phyloP scores from a whole-genome alignment of 306 rosid genomes.

The Quercus robur region DNA sequence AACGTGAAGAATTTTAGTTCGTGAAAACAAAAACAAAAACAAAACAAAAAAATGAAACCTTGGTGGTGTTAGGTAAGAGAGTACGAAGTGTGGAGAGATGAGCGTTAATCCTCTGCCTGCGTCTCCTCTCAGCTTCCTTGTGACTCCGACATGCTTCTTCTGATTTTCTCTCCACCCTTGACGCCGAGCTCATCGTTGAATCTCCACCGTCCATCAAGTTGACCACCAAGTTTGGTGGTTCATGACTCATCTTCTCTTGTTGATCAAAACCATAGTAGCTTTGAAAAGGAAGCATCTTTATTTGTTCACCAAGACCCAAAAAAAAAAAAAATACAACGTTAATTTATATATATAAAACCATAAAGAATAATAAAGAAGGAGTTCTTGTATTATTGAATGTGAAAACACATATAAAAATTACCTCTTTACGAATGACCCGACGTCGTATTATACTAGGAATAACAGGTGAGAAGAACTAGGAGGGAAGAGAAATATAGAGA shows the following conservation, averaged over 20 bases:
- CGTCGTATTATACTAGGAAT: slow-evolving; percentile 2
- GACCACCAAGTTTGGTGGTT: slow-evolving; percentile 11
- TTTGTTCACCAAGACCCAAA: not conserved
- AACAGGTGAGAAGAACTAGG: not conserved
- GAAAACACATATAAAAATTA: not conserved
- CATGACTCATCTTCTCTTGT: slow-evolving; percentile 5
- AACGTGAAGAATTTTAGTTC: not conserved
- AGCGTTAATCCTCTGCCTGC: slow-evolving; percentile 86
- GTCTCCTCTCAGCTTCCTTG: slow-evolving; percentile 91
- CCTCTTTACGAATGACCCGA: not conserved
- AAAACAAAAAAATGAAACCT: slow-evolving; percentile 27
- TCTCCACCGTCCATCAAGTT: slow-evolving; percentile 33
- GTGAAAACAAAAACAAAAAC: not conserved
- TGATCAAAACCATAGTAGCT: slow-evolving; percentile 35
- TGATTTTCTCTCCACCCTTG: slow-evolving; percentile 43
- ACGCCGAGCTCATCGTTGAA: slow-evolving; percentile 29
- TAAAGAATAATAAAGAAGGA: too few species aligned
- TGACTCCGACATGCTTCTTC: slow-evolving; percentile 70
- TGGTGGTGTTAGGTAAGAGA: slow-evolving; percentile 68
- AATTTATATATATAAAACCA: too few species aligned
- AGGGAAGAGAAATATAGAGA: too few species aligned
- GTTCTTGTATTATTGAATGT: not conserved
- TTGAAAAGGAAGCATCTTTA: slow-evolving; percentile 46
- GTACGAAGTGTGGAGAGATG: slow-evolving; percentile 84
- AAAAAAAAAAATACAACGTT: too few species aligned